Conservation (phyloP, 768 basidiomycete genomes). For the Naganishia randhawae region DNA sequence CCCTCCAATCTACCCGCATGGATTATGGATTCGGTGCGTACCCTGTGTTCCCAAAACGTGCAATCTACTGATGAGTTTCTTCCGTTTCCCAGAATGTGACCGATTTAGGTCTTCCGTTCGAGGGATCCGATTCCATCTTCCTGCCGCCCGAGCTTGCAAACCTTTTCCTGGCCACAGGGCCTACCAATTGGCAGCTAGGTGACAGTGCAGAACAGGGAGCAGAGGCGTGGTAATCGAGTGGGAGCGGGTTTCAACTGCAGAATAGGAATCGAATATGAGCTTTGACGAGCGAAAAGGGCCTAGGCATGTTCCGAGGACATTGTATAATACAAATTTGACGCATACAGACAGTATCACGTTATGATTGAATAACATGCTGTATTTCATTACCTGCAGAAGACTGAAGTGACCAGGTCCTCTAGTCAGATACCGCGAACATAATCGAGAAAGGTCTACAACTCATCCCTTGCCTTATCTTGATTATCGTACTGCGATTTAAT, state of each 20-base stretch:
- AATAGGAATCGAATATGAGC: neutral
- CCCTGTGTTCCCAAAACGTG: neutral
- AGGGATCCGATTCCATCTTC: conserved; percentile 79
- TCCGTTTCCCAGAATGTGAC: conserved; percentile 64
- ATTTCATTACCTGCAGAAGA: neutral
- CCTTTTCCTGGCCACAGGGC: conserved; percentile 43
- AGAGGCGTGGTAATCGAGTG: conserved; percentile 41
- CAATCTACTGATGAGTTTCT: neutral
- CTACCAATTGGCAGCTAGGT: conserved; percentile 39
- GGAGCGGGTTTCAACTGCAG: neutral
- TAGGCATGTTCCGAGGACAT: no score
- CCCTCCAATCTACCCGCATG: conserved; percentile 80
- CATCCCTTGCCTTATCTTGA: neutral
- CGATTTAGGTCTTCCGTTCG: conserved; percentile 84
- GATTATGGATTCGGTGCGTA: conserved; percentile 80
- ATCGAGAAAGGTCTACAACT: neutral
- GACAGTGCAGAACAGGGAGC: conserved; percentile 47
- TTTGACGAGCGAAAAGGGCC: no score
- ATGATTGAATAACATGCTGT: neutral
- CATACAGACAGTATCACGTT: neutral
- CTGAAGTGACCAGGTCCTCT: no score
- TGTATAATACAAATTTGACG: no score
- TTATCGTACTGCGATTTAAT: neutral
- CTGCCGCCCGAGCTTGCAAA: conserved; percentile 53
- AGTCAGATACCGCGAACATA: no score